Evolutionary conservation across 768 basidiomycete species (phyloP), one percentile per base, ranked within the genome.

Genomic region (Termitomyces sp.): DNA sequence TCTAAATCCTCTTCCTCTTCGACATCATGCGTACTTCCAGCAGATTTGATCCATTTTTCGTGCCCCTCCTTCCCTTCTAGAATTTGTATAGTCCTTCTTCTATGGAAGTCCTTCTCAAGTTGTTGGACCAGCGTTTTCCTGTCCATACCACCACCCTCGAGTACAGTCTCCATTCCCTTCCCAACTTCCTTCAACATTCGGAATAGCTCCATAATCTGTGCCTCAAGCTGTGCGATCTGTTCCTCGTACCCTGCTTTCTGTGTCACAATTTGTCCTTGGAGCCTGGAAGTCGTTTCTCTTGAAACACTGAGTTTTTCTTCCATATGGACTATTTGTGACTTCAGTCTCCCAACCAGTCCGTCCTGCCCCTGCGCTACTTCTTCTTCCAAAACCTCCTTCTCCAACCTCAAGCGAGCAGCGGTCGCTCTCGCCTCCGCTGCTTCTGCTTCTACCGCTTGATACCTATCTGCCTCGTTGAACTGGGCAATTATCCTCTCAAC

Each of bases 141-240:
- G 66, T 95, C 89, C 83, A 94, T 84, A 8, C 77, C 81, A 44
- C 81, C 81, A 26, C 75, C 78, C 69, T 87, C 90, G 20, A 90
- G 73, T 58, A 94, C 84, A 60, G 80, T 82, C 56, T 91, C 88
- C 37, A 92, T 81, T 15, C 88, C 87, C 56, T 81, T 84, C 16
- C 88, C 86, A 36, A 89, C 81, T 65, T 96, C 91, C 68, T 86
- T 90, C 54, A 98, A 77, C 93, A 97, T 96, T 63, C 88, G 81
- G 76, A 95, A 98, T 18, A 98, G 72, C 68, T 97, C 94, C 80
- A 90, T 84, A 60, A 96, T 95, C 75, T 97, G 92, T 13, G 87
- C 81, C 67, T 97, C 94, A 15, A 96, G 84, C 69, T 96, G 91
- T 4, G 83, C 78, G 56, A 98, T 92, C 63, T 85, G 85, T 57